Evolutionary conservation across 306 rosid genomes (phyloP).

Genomic region (Glycine tomentella): DNA sequence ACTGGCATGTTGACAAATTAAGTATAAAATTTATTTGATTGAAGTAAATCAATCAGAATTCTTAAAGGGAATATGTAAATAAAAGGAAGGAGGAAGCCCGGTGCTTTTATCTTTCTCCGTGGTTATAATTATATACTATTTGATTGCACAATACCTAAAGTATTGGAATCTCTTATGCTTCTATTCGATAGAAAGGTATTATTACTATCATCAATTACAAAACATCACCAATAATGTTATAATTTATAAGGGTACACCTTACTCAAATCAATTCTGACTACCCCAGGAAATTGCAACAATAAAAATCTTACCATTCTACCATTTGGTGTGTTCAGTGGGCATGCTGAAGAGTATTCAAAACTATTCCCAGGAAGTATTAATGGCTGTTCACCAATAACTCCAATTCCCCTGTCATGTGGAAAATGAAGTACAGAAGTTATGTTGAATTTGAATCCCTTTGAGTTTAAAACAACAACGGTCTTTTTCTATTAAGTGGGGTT

Average conservation of each 20-base stretch:
- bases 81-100: neutral
- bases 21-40: conserved; percentile 17
- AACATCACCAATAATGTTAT: neutral
- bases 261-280: conserved; percentile 33
- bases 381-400: conserved; percentile 98
- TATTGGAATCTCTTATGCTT: neutral
- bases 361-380: conserved; percentile 85
- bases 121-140: conserved; percentile 14
- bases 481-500: neutral
- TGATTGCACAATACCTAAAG: neutral
- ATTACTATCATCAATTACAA: conserved; percentile 3
- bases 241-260: neutral
- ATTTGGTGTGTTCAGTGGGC: conserved; percentile 83
- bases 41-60: neutral
- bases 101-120: conserved; percentile 12
- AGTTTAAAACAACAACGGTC: neutral
- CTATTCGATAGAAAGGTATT: conserved; percentile 9
- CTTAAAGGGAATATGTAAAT: no score
- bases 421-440: conserved; percentile 28
- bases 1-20: neutral
- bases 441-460: conserved; percentile 17
- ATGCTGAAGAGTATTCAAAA: conserved; percentile 97
- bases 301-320: conserved; percentile 90
- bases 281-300: neutral
- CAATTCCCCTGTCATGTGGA: conserved; percentile 74